Conservation (phyloP, 129 eudicot species). For the Chrysanthemum makinoi region DNA sequence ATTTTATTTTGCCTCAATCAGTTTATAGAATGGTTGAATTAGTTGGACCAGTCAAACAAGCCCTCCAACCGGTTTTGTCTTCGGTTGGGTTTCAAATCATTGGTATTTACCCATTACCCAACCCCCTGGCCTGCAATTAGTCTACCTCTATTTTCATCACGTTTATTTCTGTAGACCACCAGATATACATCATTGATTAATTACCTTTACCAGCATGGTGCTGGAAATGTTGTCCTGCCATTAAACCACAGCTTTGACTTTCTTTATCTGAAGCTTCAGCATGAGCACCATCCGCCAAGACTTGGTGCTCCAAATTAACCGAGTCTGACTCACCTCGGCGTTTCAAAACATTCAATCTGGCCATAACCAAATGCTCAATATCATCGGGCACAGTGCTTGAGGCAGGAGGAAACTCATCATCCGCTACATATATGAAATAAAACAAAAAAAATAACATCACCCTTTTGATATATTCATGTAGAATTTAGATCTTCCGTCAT, state of each 20-base stretch:
- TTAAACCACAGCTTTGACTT: constrained; percentile 1
- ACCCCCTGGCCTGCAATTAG: neutral
- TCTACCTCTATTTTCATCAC: neutral
- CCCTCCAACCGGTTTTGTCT: too few species aligned
- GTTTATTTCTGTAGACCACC: neutral
- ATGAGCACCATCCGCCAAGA: constrained; percentile 10
- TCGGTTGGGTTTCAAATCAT: too few species aligned
- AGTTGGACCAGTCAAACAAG: too few species aligned
- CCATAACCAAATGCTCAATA: constrained; percentile 59
- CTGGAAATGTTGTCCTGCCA: constrained; percentile 19
- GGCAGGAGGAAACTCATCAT: constrained; percentile 10
- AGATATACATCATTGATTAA: neutral
- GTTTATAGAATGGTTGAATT: too few species aligned
- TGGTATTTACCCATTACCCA: neutral
- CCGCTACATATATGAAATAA: constrained; percentile 4
- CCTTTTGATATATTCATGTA: constrained; percentile 9
- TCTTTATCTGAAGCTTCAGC: constrained; percentile 20
- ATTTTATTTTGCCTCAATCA: too few species aligned
- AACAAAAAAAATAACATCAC: constrained; percentile 21
- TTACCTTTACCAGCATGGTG: constrained; percentile 9
- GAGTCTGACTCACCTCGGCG: constrained; percentile 32
- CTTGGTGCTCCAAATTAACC: constrained; percentile 13
- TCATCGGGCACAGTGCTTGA: constrained; percentile 18
- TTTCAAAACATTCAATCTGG: constrained; percentile 51
- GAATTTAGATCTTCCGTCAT: neutral